Conservation (phyloP, 2,329 filamentous ascomycete genomes). For the Myriosclerotinia duriaeana region DNA sequence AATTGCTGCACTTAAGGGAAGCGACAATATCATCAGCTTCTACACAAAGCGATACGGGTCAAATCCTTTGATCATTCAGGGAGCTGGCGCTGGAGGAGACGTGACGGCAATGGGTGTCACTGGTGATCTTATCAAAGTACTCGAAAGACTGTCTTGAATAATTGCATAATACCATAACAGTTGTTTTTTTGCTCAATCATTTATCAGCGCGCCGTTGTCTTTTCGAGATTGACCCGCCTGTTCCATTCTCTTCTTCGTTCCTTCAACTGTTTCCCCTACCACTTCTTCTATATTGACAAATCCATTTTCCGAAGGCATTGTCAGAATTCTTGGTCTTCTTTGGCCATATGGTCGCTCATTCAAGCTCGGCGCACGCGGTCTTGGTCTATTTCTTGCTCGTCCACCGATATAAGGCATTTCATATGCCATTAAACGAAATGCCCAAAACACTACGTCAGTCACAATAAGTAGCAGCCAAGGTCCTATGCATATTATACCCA, state of each 20-base stretch:
- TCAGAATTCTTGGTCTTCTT: slow-evolving; percentile 38
- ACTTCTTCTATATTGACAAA: slow-evolving; percentile 19
- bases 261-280: slow-evolving; percentile 24
- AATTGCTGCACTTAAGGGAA: slow-evolving; percentile 92
- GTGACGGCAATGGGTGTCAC: slow-evolving; percentile 98
- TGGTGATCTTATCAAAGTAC: slow-evolving; percentile 86
- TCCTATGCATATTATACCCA: slow-evolving; percentile 59
- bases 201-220: slow-evolving; percentile 28
- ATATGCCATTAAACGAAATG: slow-evolving; percentile 57
- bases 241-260: slow-evolving; percentile 30
- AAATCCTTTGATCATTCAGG: slow-evolving; percentile 92
- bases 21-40: slow-evolving; percentile 98
- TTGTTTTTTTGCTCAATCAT: slow-evolving; percentile 27
- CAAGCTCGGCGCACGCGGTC: slow-evolving; percentile 62
- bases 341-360: slow-evolving; percentile 55
- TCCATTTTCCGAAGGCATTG: slow-evolving; percentile 25
- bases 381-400: slow-evolving; percentile 56
- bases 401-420: slow-evolving; percentile 61
- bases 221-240: slow-evolving; percentile 28
- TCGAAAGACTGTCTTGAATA: slow-evolving; percentile 54
- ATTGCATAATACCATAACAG: slow-evolving; percentile 25
- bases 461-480: slow-evolving; percentile 62
- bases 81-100: slow-evolving; percentile 88
- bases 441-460: slow-evolving; percentile 63
- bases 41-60: slow-evolving; percentile 92